Evolutionary conservation across 805 yeast species (phyloP).

Genomic region (Sugiyamaella mastotermitis): DNA sequence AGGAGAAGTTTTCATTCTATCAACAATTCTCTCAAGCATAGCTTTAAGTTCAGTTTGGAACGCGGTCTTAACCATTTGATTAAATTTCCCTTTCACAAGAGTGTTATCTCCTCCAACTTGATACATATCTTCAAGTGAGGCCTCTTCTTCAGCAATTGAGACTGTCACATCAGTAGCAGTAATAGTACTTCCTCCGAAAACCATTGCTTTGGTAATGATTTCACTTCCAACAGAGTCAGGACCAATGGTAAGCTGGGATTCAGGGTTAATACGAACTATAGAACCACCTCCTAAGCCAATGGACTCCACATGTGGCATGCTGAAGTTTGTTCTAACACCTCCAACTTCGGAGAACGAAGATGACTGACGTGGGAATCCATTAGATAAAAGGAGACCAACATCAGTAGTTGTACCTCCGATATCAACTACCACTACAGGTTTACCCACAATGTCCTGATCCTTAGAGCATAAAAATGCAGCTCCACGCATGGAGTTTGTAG

Average conservation of each 20-base stretch:
- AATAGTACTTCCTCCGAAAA: conserved; percentile 38
- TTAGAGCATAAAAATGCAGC: conserved; percentile 39
- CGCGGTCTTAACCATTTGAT: conserved; percentile 1
- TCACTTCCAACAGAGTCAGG: conserved; percentile 46
- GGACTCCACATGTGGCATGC: conserved; percentile 44
- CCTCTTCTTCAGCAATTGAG: conserved; percentile 15
- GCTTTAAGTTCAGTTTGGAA: conserved; percentile 19
- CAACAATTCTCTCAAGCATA: conserved; percentile 37
- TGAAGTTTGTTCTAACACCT: too few species aligned
- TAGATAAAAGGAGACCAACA: too few species aligned
- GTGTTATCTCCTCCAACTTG: conserved; percentile 6
- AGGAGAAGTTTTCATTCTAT: conserved; percentile 40
- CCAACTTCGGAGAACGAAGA: too few species aligned
- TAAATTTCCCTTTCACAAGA: conserved; percentile 20
- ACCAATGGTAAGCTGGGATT: conserved; percentile 28
- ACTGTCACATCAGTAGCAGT: conserved; percentile 38
- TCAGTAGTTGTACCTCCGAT: too few species aligned
- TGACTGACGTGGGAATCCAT: too few species aligned
- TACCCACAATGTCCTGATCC: too few species aligned
- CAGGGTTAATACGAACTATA: conserved; percentile 21
- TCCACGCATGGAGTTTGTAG: too few species aligned
- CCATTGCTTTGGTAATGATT: conserved; percentile 29
- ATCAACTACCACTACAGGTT: too few species aligned
- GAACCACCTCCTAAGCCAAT: conserved; percentile 50
- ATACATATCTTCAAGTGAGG: conserved; percentile 2